A percentile compares a stretch with the other conserved stretches of the same genome.
phyloP scores from a whole-genome alignment of 176 grass and related monocot species.

The Puccinellia tenuiflora region DNA sequence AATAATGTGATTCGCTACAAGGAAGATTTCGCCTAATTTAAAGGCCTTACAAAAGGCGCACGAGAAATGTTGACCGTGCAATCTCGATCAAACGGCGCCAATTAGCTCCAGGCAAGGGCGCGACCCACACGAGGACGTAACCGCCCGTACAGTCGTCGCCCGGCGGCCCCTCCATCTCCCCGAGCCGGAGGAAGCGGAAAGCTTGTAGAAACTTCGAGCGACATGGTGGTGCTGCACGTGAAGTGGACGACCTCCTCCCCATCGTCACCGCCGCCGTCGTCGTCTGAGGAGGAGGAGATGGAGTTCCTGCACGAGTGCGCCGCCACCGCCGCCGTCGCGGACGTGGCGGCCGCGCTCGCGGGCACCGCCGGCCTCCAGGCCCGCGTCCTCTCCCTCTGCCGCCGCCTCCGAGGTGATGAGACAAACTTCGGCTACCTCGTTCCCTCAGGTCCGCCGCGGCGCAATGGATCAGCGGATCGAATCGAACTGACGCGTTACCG shows the following conservation, averaged over 20 bases:
- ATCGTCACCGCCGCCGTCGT: background rate
- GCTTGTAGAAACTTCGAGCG: background rate
- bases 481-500: background rate
- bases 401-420: constrained; percentile 22
- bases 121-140: background rate
- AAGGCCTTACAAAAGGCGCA: background rate
- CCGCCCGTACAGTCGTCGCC: background rate
- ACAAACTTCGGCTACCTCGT: no score
- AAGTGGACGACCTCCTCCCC: background rate
- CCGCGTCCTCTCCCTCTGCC: constrained; percentile 32
- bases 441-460: no score
- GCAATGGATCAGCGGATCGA: background rate
- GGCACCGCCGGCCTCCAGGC: constrained; percentile 26
- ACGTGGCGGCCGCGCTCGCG: constrained; percentile 34
- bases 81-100: background rate
- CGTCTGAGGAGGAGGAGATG: background rate
- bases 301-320: constrained; percentile 49
- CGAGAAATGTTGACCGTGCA: no score
- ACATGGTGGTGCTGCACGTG: constrained; percentile 47
- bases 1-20: background rate
- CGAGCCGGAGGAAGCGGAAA: background rate
- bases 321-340: constrained; percentile 24
- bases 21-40: background rate
- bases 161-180: background rate
- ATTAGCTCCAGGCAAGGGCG: background rate